phyloP scores from a whole-genome alignment of 108 stramenopile species.

The Mediolabrus comicus region DNA sequence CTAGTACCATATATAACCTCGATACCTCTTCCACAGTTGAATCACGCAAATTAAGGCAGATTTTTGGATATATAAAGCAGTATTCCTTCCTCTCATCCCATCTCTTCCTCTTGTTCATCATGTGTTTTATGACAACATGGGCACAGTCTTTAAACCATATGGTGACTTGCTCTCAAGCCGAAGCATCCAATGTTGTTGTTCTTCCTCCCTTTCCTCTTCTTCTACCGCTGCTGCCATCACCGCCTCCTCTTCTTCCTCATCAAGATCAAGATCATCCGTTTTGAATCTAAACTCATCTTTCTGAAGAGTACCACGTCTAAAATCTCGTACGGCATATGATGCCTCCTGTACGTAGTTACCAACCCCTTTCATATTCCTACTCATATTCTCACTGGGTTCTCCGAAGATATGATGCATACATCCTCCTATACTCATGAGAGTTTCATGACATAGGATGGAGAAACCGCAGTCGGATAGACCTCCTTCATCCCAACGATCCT shows the following conservation, averaged over 20 bases:
- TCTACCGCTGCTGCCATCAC: too few relatives aligned
- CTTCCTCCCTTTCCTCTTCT: too few relatives aligned
- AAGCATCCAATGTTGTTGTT: too few relatives aligned
- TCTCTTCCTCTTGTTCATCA: too few relatives aligned
- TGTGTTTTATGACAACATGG: too few relatives aligned
- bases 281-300: neutral
- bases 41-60: too few relatives aligned
- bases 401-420: slow-evolving; percentile 49
- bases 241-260: neutral
- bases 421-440: slow-evolving; percentile 57
- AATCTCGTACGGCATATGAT: slow-evolving; percentile 45
- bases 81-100: too few relatives aligned
- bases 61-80: too few relatives aligned
- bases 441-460: slow-evolving; percentile 46
- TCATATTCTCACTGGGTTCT: slow-evolving; percentile 43
- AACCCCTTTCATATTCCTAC: slow-evolving; percentile 19
- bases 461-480: slow-evolving; percentile 60
- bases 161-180: too few relatives aligned
- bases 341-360: slow-evolving; percentile 57
- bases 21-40: too few relatives aligned
- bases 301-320: slow-evolving; percentile 11
- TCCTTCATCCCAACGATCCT: slow-evolving; percentile 52
- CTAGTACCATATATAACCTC: too few relatives aligned
- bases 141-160: too few relatives aligned
- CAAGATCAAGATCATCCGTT: neutral